Percentiles rank a stretch among this genome's conserved stretches.
Evolutionary conservation across 2,329 filamentous ascomycete species (phyloP).

Genomic region (Aspergillus thermomutatus): DNA sequence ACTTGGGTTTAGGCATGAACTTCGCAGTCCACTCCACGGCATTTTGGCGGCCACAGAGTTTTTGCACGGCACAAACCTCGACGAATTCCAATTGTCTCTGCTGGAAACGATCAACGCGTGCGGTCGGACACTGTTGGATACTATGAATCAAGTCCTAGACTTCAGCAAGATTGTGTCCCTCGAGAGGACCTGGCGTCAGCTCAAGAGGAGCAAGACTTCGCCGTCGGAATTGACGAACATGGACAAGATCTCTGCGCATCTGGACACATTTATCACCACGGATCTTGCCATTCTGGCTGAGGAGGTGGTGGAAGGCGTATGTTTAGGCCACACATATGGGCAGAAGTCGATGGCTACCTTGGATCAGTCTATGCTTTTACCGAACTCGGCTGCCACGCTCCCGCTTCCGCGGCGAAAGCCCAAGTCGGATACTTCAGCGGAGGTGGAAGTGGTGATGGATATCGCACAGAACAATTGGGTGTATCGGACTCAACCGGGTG

Average conservation of each 20-base stretch:
- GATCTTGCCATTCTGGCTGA: slow-evolving; percentile 49
- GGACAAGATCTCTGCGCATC: slow-evolving; percentile 30
- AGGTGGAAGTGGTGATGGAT: slow-evolving; percentile 51
- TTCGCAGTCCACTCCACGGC: slow-evolving; percentile 42
- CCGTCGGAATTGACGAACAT: slow-evolving; percentile 25
- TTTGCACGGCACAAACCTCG: slow-evolving; percentile 35
- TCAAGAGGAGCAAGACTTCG: slow-evolving; percentile 27
- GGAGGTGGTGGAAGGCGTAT: slow-evolving; percentile 55
- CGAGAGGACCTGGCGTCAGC: slow-evolving; percentile 34
- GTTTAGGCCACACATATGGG: slow-evolving; percentile 45
- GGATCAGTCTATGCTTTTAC: slow-evolving; percentile 22
- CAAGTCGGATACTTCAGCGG: slow-evolving; percentile 11
- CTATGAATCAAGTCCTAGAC: slow-evolving; percentile 44
- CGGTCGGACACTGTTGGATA: slow-evolving; percentile 41
- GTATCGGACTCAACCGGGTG: slow-evolving; percentile 55
- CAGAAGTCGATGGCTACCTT: slow-evolving; percentile 25
- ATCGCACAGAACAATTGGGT: slow-evolving; percentile 52
- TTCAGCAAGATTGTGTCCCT: slow-evolving; percentile 52
- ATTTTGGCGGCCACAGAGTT: slow-evolving; percentile 43
- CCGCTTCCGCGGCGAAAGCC: background rate
- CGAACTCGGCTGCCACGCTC: slow-evolving; percentile 6
- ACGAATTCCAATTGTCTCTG: slow-evolving; percentile 39
- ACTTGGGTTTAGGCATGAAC: slow-evolving; percentile 30
- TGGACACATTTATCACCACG: slow-evolving; percentile 34
- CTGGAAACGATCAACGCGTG: slow-evolving; percentile 42